Percentiles rank a stretch among this genome's conserved stretches.
Conservation (phyloP, 768 basidiomycete species). For the Mrakia blollopis region DNA sequence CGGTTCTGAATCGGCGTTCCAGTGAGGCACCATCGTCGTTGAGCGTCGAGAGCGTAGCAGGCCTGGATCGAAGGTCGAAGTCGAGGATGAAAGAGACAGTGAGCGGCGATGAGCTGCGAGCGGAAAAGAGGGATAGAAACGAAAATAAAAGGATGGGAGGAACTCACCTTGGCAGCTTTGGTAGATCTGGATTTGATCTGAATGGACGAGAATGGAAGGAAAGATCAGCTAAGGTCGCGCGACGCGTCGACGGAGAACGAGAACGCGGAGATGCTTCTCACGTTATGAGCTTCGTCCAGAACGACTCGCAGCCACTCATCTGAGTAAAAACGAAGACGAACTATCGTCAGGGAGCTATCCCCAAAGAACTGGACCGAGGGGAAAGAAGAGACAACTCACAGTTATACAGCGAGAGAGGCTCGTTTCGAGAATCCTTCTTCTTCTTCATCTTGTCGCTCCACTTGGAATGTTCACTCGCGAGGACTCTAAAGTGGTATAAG, state of each 20-base stretch:
- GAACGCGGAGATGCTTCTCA: neutral
- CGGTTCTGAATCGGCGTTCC: conserved; percentile 94
- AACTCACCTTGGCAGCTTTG: conserved; percentile 79
- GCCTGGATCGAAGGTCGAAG: conserved; percentile 43
- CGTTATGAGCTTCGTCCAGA: conserved; percentile 81
- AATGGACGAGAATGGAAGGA: neutral
- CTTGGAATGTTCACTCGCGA: conserved; percentile 14
- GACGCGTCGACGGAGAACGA: neutral
- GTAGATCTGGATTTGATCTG: conserved; percentile 78
- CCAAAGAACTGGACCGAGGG: too few relatives aligned
- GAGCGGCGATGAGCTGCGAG: neutral
- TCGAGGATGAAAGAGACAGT: neutral
- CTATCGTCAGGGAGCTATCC: neutral
- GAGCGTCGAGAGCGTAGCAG: conserved; percentile 73
- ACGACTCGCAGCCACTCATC: conserved; percentile 77
- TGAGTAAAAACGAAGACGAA: conserved; percentile 39
- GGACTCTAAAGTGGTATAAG: too few relatives aligned
- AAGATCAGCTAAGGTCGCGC: neutral
- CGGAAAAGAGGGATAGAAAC: conserved; percentile 22
- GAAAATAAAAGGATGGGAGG: conserved; percentile 73
- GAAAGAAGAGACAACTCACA: neutral
- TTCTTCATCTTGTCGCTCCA: conserved; percentile 21
- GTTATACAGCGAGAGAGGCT: conserved; percentile 11
- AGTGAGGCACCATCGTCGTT: conserved; percentile 84
- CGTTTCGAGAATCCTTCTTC: conserved; percentile 13